phyloP scores from a whole-genome alignment of 768 basidiomycete species.

The Collybia sordida region DNA sequence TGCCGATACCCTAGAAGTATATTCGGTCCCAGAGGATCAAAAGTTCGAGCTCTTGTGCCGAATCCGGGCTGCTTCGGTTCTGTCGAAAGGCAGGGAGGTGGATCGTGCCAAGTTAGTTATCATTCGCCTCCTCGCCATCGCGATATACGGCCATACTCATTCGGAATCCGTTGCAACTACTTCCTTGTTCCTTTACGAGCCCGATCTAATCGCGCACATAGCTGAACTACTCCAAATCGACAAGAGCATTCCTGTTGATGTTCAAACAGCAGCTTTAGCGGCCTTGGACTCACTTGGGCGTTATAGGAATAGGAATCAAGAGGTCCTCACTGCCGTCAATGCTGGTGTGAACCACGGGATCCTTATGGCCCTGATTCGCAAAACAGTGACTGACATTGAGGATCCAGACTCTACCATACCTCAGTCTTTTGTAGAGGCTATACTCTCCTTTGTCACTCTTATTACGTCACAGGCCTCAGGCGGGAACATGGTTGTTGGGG shows the following conservation, averaged over 20 bases:
- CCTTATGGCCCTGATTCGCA: constrained; percentile 84
- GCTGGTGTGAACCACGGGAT: constrained; percentile 96
- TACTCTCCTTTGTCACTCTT: constrained; percentile 84
- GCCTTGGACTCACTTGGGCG: constrained; percentile 90
- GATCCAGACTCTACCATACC: constrained; percentile 64
- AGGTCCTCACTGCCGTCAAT: constrained; percentile 88
- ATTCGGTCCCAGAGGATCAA: constrained; percentile 76
- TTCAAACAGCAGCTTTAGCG: constrained; percentile 84
- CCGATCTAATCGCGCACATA: constrained; percentile 85
- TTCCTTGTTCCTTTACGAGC: constrained; percentile 90
- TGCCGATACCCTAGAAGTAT: constrained; percentile 64
- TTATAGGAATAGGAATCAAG: constrained; percentile 79
- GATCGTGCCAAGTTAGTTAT: constrained; percentile 80
- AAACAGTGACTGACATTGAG: constrained; percentile 73
- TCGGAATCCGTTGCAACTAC: constrained; percentile 75
- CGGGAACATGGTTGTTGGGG: constrained; percentile 92
- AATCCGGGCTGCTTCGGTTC: constrained; percentile 74
- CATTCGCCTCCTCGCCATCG: constrained; percentile 82
- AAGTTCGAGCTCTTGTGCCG: constrained; percentile 88
- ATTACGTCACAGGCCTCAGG: constrained; percentile 83
- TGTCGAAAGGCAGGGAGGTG: constrained; percentile 54
- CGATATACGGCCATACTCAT: constrained; percentile 89
- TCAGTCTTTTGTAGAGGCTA: constrained; percentile 78
- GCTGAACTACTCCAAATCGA: constrained; percentile 89
- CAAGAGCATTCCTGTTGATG: constrained; percentile 60